Evolutionary conservation across 257 asterid species (phyloP), one percentile per base, ranked within the genome.

Genomic region (Parsonsia alboflavescens): DNA sequence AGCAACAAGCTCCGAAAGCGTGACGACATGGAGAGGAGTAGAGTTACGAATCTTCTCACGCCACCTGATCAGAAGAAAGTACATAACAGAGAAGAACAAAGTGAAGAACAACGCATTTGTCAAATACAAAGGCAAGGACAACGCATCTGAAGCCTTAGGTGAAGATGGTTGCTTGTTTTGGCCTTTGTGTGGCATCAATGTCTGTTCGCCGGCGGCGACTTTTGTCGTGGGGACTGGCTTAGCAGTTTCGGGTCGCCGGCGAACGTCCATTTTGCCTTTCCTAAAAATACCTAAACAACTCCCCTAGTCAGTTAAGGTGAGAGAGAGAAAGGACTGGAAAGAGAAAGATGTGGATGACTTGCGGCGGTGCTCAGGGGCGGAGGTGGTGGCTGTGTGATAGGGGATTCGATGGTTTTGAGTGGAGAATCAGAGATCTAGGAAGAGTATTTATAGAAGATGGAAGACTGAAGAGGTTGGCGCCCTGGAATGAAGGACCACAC

Each of bases 41-140:
- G 83, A 73, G 53, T 83, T 82, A 5, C 90, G 85, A 82, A 86
- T 86, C 78, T 86, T 86, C 75, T 80, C 87, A 42, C 88, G 84
- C 87, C 88, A 86, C 59, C 84, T 76, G 24, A 24, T 70, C 11
- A 86, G 87, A 48, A 86, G 88, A 52, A 82, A 86, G 72, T 84
- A 86, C 84, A 84, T 80, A 28, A 77, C 86, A 21, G 87, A 78
- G 81, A 86, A 82, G 57, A 84, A 84, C 76, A 84, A 44, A 54
- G 87, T 79, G 77, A 86, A 82, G 71, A 86, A 86, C 50, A 84
- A 10, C 19, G 79, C 87, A 72, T 82, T 84, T 44, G 84, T 84
- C 3, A 86, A 71, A 70, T 75, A 79, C 42, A 86, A 65, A 7
- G 85, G 87, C 11, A 81, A 67, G 2, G 90, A 82, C 0, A 86